Evolutionary conservation across 192 early-diverging fungal species (phyloP).

Genomic region (Helicostylum pulchrum): DNA sequence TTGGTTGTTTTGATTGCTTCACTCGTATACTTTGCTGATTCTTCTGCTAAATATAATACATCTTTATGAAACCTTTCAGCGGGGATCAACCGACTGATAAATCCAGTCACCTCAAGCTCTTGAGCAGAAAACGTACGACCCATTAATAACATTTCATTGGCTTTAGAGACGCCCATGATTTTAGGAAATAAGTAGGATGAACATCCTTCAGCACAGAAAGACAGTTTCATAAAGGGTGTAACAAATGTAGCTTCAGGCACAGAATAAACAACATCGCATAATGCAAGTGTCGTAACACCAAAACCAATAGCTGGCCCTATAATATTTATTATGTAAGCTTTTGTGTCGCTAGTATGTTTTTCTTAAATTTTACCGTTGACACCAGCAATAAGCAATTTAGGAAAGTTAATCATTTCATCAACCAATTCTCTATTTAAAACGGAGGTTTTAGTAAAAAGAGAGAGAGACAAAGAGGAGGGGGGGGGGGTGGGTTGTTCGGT

Average conservation of each 20-base stretch:
- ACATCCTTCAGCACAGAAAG: slow-evolving; percentile 71
- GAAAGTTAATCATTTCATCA: slow-evolving; percentile 54
- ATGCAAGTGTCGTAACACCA: slow-evolving; percentile 59
- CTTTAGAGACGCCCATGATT: slow-evolving; percentile 58
- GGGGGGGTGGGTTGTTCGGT: neutral
- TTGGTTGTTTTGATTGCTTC: slow-evolving; percentile 57
- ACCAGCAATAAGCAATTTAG: slow-evolving; percentile 66
- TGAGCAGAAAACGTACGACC: slow-evolving; percentile 49
- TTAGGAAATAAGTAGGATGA: slow-evolving; percentile 67
- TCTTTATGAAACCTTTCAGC: slow-evolving; percentile 46
- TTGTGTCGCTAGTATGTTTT: slow-evolving; percentile 20
- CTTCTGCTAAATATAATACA: slow-evolving; percentile 47
- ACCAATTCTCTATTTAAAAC: slow-evolving; percentile 20
- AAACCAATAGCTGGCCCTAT: slow-evolving; percentile 70
- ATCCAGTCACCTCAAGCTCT: slow-evolving; percentile 55
- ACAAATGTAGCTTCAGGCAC: slow-evolving; percentile 61
- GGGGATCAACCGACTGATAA: slow-evolving; percentile 51
- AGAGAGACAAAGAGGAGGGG: neutral
- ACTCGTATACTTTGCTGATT: slow-evolving; percentile 48
- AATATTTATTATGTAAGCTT: slow-evolving; percentile 33
- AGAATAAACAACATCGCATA: slow-evolving; percentile 68
- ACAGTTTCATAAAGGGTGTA: slow-evolving; percentile 71
- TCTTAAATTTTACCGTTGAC: slow-evolving; percentile 57
- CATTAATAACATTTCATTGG: slow-evolving; percentile 63
- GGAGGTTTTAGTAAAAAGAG: neutral